A percentile compares a stretch with the other conserved stretches of the same genome.
These are phyloP conservation scores for Protea cynaroides DNA, from an alignment of 164 flowering plant species.

Conservation along the genomic window DNA sequence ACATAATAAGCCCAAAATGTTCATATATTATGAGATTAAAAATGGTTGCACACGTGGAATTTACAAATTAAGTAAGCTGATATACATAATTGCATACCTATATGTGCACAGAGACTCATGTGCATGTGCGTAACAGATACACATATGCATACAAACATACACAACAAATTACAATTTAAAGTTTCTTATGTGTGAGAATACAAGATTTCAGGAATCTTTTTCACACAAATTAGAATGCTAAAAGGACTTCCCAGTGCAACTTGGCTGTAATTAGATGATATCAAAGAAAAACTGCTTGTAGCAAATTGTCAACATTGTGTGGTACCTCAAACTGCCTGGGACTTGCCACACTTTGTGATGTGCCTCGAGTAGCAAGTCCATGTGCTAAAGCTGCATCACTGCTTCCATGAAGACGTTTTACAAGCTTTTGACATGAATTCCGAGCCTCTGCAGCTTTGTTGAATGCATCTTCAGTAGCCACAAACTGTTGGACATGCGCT, in stretches of 20 bases:
- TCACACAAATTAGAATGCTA: background rate
- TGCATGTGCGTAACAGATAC: no score
- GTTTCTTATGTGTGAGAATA: no score
- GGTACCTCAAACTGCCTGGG: constrained; percentile 88
- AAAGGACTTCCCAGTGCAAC: background rate
- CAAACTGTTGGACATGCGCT: constrained; percentile 97
- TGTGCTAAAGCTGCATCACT: constrained; percentile 43
- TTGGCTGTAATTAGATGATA: background rate
- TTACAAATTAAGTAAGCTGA: no score
- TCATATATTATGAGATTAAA: no score
- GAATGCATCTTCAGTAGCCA: constrained; percentile 97
- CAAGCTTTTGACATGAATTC: constrained; percentile 56
- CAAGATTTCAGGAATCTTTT: no score
- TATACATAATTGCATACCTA: no score
- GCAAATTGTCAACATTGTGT: background rate
- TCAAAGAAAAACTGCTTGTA: background rate
- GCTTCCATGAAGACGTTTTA: constrained; percentile 68
- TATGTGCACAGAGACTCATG: no score
- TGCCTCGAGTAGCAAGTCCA: constrained; percentile 41
- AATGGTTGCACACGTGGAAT: no score
- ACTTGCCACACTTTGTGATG: constrained; percentile 66
- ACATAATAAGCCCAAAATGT: no score
- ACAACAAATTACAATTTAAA: background rate
- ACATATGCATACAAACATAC: background rate
- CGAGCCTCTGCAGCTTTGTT: constrained; percentile 97